A percentile compares a stretch with the other conserved stretches of the same genome.
Conservation (phyloP, 225 moss, liverwort and hornwort genomes). For the Pseudoscleropodium purum region DNA sequence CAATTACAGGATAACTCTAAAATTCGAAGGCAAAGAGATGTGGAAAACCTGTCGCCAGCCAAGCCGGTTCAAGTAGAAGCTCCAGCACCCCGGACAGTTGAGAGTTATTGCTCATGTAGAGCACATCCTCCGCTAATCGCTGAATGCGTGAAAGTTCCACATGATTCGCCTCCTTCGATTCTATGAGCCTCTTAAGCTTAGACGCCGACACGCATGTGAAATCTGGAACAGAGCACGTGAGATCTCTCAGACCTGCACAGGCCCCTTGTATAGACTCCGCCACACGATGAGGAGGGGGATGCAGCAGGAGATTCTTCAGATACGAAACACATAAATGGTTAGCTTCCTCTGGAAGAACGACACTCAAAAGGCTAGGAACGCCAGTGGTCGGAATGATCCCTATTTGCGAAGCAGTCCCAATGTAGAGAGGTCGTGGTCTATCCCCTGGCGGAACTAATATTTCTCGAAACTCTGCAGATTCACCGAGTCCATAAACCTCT, state of each 20-base stretch:
- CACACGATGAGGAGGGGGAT: conserved; percentile 73
- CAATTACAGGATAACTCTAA: background rate
- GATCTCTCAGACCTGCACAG: conserved; percentile 29
- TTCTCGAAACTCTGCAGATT: conserved; percentile 54
- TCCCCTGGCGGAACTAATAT: conserved; percentile 72
- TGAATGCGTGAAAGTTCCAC: conserved; percentile 65
- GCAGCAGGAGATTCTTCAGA: conserved; percentile 68
- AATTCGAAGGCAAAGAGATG: background rate
- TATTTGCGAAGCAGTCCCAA: conserved; percentile 89
- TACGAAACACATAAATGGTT: conserved; percentile 67
- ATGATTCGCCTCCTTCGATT: conserved; percentile 75
- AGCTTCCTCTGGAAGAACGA: conserved; percentile 49
- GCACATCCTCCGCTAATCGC: conserved; percentile 76
- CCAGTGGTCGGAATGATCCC: conserved; percentile 87
- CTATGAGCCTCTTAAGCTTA: conserved; percentile 78
- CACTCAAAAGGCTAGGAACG: conserved; percentile 69
- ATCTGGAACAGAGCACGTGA: conserved; percentile 63
- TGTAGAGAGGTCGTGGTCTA: conserved; percentile 71
- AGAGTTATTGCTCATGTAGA: conserved; percentile 51
- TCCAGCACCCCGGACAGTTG: conserved; percentile 40
- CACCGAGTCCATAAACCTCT: conserved; percentile 55
- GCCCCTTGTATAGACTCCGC: conserved; percentile 60
- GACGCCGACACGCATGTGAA: conserved; percentile 72
- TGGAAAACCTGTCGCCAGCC: conserved; percentile 66
- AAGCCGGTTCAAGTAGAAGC: conserved; percentile 69